These are phyloP conservation scores for Aspergillus nidulans DNA, from an alignment of 495 filamentous ascomycete genomes.

Conservation along the genomic window DNA sequence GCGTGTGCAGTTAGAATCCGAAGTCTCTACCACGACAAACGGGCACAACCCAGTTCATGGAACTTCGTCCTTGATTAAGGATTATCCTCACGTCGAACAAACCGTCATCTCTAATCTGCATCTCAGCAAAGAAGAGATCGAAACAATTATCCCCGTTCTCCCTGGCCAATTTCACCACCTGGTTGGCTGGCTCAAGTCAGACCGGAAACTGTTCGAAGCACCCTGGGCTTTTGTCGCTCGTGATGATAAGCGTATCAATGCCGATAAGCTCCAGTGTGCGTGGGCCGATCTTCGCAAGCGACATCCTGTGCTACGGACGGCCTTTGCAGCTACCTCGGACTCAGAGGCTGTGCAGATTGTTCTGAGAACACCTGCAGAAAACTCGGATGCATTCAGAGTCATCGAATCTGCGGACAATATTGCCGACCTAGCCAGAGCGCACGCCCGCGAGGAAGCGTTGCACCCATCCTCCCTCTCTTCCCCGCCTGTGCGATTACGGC, in stretches of 20 bases:
- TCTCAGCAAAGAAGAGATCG: constrained; percentile 36
- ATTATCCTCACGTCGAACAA: constrained; percentile 24
- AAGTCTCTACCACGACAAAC: neutral
- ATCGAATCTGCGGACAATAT: constrained; percentile 12
- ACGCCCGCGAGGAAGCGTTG: constrained; percentile 19
- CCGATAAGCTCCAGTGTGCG: constrained; percentile 35
- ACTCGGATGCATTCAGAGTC: constrained; percentile 22
- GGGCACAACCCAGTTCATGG: neutral
- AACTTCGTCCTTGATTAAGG: constrained; percentile 6
- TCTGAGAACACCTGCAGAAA: constrained; percentile 21
- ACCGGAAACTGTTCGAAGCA: constrained; percentile 57
- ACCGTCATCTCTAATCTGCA: constrained; percentile 32
- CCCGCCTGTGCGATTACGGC: constrained; percentile 24
- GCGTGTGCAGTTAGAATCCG: constrained; percentile 6
- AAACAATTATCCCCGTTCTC: constrained; percentile 58
- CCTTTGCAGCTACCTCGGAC: constrained; percentile 47
- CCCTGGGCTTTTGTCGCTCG: constrained; percentile 51
- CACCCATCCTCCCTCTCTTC: constrained; percentile 24
- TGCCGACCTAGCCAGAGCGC: constrained; percentile 12
- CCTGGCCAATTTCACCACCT: constrained; percentile 71
- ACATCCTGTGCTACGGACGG: constrained; percentile 58
- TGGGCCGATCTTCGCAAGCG: constrained; percentile 54
- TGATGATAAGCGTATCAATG: constrained; percentile 28
- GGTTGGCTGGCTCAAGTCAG: constrained; percentile 60
- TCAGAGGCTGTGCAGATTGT: constrained; percentile 32